A percentile compares a stretch with the other conserved stretches of the same genome.
phyloP scores from a whole-genome alignment of 139 green algal genomes.

The Coccomyxa sp. region DNA sequence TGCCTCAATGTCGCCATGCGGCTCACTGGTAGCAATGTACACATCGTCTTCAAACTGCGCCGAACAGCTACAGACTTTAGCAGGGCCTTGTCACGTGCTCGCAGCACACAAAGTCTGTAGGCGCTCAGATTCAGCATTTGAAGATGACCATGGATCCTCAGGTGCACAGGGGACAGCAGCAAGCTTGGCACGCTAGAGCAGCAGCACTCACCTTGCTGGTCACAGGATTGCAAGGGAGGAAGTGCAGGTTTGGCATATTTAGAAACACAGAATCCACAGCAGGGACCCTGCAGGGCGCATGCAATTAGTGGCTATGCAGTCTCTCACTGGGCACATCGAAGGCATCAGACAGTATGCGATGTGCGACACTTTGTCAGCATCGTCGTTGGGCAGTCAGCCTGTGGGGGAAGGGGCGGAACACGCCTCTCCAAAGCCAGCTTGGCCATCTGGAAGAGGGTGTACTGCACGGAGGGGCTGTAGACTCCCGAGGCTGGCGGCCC shows the following conservation, averaged over 20 bases:
- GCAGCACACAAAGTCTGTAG: not conserved
- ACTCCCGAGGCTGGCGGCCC: constrained; percentile 77
- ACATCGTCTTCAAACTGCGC: constrained; percentile 92
- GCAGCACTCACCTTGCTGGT: constrained; percentile 25
- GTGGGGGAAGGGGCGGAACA: too few species aligned
- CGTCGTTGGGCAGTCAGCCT: too few species aligned
- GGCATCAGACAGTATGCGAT: too few species aligned
- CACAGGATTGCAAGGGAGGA: constrained; percentile 77
- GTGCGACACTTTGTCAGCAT: not conserved
- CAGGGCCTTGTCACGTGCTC: not conserved
- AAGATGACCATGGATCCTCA: not conserved
- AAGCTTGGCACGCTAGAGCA: too few species aligned
- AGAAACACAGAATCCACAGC: constrained; percentile 80
- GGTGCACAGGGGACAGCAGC: too few species aligned
- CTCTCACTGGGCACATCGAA: too few species aligned
- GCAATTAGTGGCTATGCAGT: not conserved
- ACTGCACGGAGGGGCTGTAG: constrained; percentile 89
- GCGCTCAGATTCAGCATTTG: not conserved
- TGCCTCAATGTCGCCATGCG: constrained; percentile 89
- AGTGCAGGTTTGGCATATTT: constrained; percentile 97
- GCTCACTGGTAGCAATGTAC: constrained; percentile 90
- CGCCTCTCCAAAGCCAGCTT: constrained; percentile 51
- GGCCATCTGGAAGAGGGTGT: constrained; percentile 88
- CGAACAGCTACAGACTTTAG: not conserved
- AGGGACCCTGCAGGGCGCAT: constrained; percentile 22